Evolutionary conservation across 805 yeast genomes (phyloP).

Genomic region (Yarrowia sp.): DNA sequence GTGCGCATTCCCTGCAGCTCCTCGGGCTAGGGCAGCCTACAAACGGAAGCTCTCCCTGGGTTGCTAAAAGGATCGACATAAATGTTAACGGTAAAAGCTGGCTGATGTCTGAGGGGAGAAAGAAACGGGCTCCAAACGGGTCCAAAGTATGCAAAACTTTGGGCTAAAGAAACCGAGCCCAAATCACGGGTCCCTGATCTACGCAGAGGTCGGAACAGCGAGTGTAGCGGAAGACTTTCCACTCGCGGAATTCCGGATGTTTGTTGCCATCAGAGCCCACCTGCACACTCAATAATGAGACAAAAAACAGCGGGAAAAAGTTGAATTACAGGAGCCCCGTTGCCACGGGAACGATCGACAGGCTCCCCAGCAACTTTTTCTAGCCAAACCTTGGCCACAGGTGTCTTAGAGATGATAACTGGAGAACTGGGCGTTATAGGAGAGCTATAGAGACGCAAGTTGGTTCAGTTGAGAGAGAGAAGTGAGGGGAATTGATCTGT

Average conservation of each 20-base stretch:
- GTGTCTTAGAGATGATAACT: neutral
- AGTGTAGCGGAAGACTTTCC: neutral
- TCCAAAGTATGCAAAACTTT: neutral
- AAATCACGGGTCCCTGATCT: slow-evolving; percentile 28
- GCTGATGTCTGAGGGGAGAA: neutral
- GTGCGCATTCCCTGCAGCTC: slow-evolving; percentile 6
- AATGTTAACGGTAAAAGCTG: neutral
- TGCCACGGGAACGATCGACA: slow-evolving; percentile 28
- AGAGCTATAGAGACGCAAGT: neutral
- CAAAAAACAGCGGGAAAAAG: neutral
- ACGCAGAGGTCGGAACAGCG: slow-evolving; percentile 1
- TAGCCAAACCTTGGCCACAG: neutral
- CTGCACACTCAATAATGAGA: neutral
- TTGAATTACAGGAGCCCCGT: neutral
- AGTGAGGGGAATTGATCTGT: no score
- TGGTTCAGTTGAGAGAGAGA: neutral
- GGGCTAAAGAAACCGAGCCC: neutral
- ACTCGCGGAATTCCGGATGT: no score
- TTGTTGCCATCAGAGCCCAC: neutral
- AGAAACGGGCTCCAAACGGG: slow-evolving; percentile 7
- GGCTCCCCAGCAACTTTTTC: slow-evolving; percentile 9
- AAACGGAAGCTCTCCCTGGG: slow-evolving; percentile 18
- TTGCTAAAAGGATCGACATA: slow-evolving; percentile 14
- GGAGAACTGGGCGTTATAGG: neutral
- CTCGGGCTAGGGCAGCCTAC: slow-evolving; percentile 15